A percentile compares a stretch with the other conserved stretches of the same genome.
phyloP scores from a whole-genome alignment of 352 stramenopile genomes.

The Globisporangium middletonii region DNA sequence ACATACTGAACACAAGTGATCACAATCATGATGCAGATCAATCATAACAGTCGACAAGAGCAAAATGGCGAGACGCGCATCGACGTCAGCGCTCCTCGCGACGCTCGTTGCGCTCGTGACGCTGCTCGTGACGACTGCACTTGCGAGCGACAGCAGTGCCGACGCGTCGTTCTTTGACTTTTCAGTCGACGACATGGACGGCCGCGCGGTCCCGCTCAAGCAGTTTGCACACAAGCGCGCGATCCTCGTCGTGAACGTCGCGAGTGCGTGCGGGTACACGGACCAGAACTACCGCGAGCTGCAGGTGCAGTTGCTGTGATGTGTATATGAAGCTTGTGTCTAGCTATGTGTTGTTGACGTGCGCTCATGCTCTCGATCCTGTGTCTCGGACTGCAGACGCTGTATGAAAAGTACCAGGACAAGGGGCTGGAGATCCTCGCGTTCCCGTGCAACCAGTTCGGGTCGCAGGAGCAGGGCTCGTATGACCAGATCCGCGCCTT shows the following conservation, averaged over 20 bases:
- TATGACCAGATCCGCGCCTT: slow-evolving; percentile 75
- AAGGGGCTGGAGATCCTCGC: slow-evolving; percentile 84
- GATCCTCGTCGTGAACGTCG: slow-evolving; percentile 81
- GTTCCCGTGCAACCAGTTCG: slow-evolving; percentile 97
- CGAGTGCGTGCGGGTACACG: slow-evolving; percentile 74
- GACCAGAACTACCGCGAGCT: slow-evolving; percentile 79
- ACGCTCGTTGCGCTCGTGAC: slow-evolving; percentile 10
- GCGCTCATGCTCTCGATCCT: too few species aligned
- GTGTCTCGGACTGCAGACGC: background rate
- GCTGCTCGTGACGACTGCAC: slow-evolving; percentile 2
- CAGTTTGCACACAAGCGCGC: slow-evolving; percentile 47
- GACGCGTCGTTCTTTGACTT: slow-evolving; percentile 52
- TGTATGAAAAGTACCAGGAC: slow-evolving; percentile 73
- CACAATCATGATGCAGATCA: too few species aligned
- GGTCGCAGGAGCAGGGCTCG: slow-evolving; percentile 79
- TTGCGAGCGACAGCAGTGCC: background rate
- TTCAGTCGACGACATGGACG: slow-evolving; percentile 40
- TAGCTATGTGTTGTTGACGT: too few species aligned
- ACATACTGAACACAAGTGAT: background rate
- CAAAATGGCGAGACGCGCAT: background rate
- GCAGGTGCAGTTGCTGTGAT: slow-evolving; percentile 19
- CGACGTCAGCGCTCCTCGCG: slow-evolving; percentile 1
- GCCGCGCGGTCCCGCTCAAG: slow-evolving; percentile 36
- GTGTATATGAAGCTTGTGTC: too few species aligned
- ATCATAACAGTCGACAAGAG: too few species aligned